phyloP scores from a whole-genome alignment of 2,329 filamentous ascomycete genomes.

The Arachnopeziza araneosa region DNA sequence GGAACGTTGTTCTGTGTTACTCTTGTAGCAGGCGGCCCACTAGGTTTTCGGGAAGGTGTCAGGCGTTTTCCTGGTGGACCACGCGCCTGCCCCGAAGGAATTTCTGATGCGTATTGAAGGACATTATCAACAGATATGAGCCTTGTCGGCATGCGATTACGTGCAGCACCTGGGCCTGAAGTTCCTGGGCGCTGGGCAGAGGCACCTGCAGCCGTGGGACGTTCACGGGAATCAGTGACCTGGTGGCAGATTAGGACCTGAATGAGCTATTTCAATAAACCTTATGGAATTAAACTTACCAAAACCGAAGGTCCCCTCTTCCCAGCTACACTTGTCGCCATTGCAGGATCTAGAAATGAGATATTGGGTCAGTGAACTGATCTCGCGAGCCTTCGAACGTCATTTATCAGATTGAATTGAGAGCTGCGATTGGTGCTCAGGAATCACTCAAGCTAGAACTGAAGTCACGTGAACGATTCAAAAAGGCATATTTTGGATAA shows the following conservation, averaged over 20 bases:
- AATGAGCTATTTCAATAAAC: background rate
- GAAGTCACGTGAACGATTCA: no score
- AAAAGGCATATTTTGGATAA: no score
- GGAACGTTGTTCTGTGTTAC: conserved; percentile 54
- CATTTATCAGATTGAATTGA: no score
- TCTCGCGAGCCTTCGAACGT: no score
- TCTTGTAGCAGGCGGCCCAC: conserved; percentile 35
- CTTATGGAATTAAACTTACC: conserved; percentile 34
- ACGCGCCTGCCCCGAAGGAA: conserved; percentile 88
- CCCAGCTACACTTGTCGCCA: conserved; percentile 23
- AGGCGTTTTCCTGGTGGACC: conserved; percentile 51
- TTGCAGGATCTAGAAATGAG: conserved; percentile 5
- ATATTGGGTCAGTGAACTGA: no score
- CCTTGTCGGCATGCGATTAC: conserved; percentile 50
- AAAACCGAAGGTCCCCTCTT: conserved; percentile 58
- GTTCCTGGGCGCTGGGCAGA: conserved; percentile 32
- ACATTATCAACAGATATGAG: conserved; percentile 92
- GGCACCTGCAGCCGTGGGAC: conserved; percentile 31
- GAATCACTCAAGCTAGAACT: no score
- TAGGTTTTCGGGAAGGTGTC: conserved; percentile 43
- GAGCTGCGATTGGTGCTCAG: no score
- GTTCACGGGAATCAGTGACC: conserved; percentile 55
- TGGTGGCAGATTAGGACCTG: conserved; percentile 22
- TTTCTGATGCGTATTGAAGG: conserved; percentile 87
- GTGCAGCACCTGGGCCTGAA: conserved; percentile 24